Base-by-base conservation (phyloP, 2,329 filamentous ascomycete genomes). In the Fusarium pininemorale region DNA sequence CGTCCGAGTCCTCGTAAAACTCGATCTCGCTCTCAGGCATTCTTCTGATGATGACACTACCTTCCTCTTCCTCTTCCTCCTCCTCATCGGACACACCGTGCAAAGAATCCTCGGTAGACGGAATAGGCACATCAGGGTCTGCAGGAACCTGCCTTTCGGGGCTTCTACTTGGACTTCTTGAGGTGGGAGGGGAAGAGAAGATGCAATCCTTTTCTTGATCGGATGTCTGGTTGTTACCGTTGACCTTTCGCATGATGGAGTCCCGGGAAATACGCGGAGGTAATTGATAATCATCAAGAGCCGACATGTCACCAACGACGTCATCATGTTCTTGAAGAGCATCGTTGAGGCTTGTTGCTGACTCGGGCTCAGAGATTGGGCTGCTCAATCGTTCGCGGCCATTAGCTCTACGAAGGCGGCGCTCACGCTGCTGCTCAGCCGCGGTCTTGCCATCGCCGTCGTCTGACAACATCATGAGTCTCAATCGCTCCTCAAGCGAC, bases 91-190 rank as follows among this genome's bases (percentile, higher is more conserved):
- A 83, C 26, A 85, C 83, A 7, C 85, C 82, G 18, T 86, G 81
- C 44, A 90, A 85, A 4, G 88, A 89, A 74, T 91, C 91, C 82
- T 98, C 96, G 20, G 94, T 92, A 41, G 94, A 97, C 26, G 94
- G 95, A 75, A 98, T 94, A 0, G 96, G 94, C 45, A 96, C 89
- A 81, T 98, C 96, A 12, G 96, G 96, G 80, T 98, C 95, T 68
- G 94, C 87, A 38, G 90, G 84, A 55, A 90, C 85, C 66, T 83
- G 86, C 16, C 85, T 87, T 66, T 89, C 87, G 26, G 89, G 87
- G 75, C 84, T 91, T 63, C 75, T 78, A 50, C 74, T 77, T 6
- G 76, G 79, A 62, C 84, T 87, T 55, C 72, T 65, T 5, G 89
- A 90, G 69, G 87, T 88, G 5, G 87, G 83, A 3, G 90, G 89